These are phyloP conservation scores for Claviceps lovelessii DNA, from an alignment of 2,329 filamentous ascomycete species.

Conservation along the genomic window DNA sequence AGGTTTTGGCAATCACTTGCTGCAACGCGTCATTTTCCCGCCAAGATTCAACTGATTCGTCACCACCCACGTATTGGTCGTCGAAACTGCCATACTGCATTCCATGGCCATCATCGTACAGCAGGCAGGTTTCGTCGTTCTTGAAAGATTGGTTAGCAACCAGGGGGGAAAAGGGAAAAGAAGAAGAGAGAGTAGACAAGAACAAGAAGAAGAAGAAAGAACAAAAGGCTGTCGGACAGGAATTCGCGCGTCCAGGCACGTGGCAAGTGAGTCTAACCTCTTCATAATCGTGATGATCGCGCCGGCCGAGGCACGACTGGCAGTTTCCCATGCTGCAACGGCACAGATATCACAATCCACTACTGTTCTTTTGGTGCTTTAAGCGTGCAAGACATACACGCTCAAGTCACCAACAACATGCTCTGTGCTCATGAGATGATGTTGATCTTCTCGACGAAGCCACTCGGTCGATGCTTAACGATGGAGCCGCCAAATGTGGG, in stretches of 20 bases:
- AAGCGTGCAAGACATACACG: not conserved
- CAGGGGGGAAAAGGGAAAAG: no score
- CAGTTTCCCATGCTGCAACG: conserved; percentile 40
- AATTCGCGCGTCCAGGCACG: no score
- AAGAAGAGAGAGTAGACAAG: no score
- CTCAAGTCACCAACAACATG: conserved; percentile 5
- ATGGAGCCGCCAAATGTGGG: not conserved
- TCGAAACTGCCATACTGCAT: conserved; percentile 50
- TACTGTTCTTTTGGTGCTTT: no score
- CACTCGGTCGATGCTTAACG: not conserved
- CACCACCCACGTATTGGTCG: conserved; percentile 37
- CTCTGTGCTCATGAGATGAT: not conserved
- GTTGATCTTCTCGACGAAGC: not conserved
- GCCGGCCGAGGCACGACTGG: conserved; percentile 43
- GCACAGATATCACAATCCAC: not conserved
- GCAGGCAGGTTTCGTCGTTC: conserved; percentile 43
- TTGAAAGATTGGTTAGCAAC: conserved; percentile 14
- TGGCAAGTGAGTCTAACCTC: conserved; percentile 22
- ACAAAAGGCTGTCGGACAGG: not conserved
- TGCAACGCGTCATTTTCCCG: conserved; percentile 51
- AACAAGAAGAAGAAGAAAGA: not conserved
- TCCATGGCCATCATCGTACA: conserved; percentile 46
- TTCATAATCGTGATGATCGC: conserved; percentile 36
- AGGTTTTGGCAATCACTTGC: conserved; percentile 48
- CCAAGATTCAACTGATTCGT: conserved; percentile 48